A percentile compares a stretch with the other conserved stretches of the same genome.
phyloP scores from a whole-genome alignment of 2,329 filamentous ascomycete genomes.

The Capronia americana region DNA sequence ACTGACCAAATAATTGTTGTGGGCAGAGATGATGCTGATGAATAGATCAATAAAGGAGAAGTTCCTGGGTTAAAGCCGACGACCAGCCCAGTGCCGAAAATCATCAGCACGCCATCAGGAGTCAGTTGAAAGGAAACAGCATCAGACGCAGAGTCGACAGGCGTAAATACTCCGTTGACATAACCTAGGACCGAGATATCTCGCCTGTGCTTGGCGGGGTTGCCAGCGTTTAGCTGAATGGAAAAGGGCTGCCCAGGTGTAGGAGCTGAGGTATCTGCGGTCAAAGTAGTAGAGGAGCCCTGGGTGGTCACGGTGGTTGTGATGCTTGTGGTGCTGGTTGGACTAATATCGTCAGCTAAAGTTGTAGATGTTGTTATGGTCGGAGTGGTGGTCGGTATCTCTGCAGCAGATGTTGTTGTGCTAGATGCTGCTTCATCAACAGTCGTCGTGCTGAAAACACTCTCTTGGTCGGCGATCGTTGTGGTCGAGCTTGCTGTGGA shows the following conservation, averaged over 20 bases:
- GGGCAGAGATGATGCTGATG: constrained; percentile 14
- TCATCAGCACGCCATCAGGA: constrained; percentile 20
- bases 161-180: constrained; percentile 11
- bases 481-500: constrained; percentile 8
- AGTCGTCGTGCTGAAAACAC: constrained; percentile 4
- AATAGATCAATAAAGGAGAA: constrained; percentile 17
- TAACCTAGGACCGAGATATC: constrained; percentile 15
- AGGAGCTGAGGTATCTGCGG: constrained; percentile 16
- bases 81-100: constrained; percentile 14
- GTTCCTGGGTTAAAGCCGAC: constrained; percentile 15
- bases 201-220: constrained; percentile 14
- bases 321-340: constrained; percentile 9
- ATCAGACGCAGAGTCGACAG: constrained; percentile 11
- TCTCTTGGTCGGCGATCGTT: not conserved
- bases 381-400: not conserved
- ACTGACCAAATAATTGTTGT: constrained; percentile 19
- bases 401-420: not conserved
- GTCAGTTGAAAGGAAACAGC: constrained; percentile 16
- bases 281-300: constrained; percentile 5
- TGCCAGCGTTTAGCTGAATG: not conserved
- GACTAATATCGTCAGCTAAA: not conserved
- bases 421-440: not conserved
- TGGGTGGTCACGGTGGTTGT: constrained; percentile 7
- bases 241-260: constrained; percentile 17
- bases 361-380: constrained; percentile 1